A percentile compares a stretch with the other conserved stretches of the same genome.
Evolutionary conservation across 805 yeast genomes (phyloP).

Genomic region (Dipodascopsis uninucleata): DNA sequence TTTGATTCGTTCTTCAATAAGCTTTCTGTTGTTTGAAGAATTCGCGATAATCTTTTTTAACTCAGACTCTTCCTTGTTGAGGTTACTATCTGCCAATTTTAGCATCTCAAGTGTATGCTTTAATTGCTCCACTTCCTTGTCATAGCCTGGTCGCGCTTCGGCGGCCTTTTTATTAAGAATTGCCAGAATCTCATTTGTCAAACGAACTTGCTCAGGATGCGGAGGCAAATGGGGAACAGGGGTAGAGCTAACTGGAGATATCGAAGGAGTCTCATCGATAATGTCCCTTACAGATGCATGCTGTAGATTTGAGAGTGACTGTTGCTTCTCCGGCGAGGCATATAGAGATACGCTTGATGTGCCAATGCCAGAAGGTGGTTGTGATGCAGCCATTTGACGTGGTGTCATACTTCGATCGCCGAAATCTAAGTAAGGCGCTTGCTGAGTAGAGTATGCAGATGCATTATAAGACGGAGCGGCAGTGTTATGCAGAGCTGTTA

Average conservation of each 20-base stretch:
- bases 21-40: conserved; percentile 11
- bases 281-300: conserved; percentile 4
- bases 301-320: no score
- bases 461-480: background rate
- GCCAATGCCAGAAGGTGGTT: no score
- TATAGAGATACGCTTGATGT: no score
- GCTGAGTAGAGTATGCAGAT: background rate
- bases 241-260: background rate
- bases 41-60: conserved; percentile 44
- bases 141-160: conserved; percentile 30
- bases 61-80: conserved; percentile 37
- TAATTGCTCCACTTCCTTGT: conserved; percentile 32
- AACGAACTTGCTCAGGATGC: conserved; percentile 37
- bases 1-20: conserved; percentile 16
- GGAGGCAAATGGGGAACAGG: conserved; percentile 35
- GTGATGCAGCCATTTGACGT: no score
- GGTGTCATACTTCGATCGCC: no score
- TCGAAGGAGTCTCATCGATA: conserved; percentile 11
- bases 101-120: conserved; percentile 40
- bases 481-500: no score
- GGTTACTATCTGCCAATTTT: conserved; percentile 35
- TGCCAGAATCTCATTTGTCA: conserved; percentile 29
- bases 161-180: conserved; percentile 31
- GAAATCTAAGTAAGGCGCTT: no score
- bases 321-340: no score